Evolutionary conservation across 805 yeast genomes (phyloP), one percentile per base, ranked within the genome.

Genomic region (Alloascoidea africana): DNA sequence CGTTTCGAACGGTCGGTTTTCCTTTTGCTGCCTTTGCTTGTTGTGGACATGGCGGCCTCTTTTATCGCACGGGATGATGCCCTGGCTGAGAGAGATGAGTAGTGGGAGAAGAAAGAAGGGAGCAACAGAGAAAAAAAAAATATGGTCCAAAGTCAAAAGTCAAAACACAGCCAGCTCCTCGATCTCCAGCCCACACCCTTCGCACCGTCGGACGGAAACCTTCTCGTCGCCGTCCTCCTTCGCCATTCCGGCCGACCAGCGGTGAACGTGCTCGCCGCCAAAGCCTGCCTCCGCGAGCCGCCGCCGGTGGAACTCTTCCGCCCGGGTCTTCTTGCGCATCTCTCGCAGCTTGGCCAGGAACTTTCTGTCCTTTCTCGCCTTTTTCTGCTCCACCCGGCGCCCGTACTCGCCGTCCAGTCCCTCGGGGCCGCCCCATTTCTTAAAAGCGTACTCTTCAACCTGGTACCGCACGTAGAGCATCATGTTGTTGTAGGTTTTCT

Each of bases 351-450:
- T 76, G n/a, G 68, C 68, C 44, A 81, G 76, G 54, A 83, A 91
- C 54, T 75, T 76, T 49, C 75, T 75, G 44, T 86, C 96, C 42
- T 82, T 68, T 38, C 95, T 63, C 40, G 72, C 70, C 14, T 83
- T 63, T 43, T 83, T 74, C 50, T 70, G 66, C 36, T 67, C 72
- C 54, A 84, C 94, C 19, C 98, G 60, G 37, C 84, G 58, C 45
- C 83, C 81, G 83, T 94, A 91, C 54, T 91, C 99, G n/a, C 68
- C 68, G 55, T 91, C 99, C 32, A 91, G 58, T 0, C 81, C 85
- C 39, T 85, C 95, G 5, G 77, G 69, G 1, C 93, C 79, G 1
- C 91, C 94, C 99, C 98, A 91, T 58, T 91, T 89, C 51, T 81
- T 78, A 60, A 77, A 83, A 0, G 97, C 94, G 57, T 68, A 83